Conservation (phyloP, 2,329 filamentous ascomycete genomes). For the Pseudogymnoascus sp. region DNA sequence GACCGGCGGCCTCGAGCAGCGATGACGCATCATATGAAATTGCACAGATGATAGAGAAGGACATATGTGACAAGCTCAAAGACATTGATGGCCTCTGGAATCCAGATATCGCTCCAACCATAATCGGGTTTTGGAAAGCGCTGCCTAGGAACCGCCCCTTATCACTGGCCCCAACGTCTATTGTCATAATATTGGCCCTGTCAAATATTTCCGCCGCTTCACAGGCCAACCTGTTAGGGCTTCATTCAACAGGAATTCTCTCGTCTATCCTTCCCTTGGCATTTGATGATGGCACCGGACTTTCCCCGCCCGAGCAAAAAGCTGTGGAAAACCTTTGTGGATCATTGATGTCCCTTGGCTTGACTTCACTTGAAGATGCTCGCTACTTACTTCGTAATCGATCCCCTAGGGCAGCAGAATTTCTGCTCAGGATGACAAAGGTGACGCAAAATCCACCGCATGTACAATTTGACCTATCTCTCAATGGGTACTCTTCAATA, state of each 20-base stretch:
- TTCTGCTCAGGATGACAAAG: constrained; percentile 66
- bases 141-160: constrained; percentile 43
- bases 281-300: constrained; percentile 44
- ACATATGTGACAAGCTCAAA: constrained; percentile 43
- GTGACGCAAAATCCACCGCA: constrained; percentile 71
- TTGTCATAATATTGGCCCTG: constrained; percentile 49
- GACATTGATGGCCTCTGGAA: constrained; percentile 49
- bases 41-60: constrained; percentile 25
- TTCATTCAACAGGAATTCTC: constrained; percentile 66
- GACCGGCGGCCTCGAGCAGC: background rate
- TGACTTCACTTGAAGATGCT: constrained; percentile 75
- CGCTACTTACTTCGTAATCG: constrained; percentile 58
- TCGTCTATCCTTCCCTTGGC: constrained; percentile 58
- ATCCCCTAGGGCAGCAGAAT: constrained; percentile 52
- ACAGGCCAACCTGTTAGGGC: constrained; percentile 59
- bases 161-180: constrained; percentile 45
- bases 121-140: constrained; percentile 58
- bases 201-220: constrained; percentile 51
- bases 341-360: constrained; percentile 64
- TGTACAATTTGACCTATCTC: constrained; percentile 88
- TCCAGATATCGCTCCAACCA: constrained; percentile 54
- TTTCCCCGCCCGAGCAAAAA: constrained; percentile 48
- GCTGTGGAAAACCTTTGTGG: constrained; percentile 61
- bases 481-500: constrained; percentile 81
- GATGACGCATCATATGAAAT: constrained; percentile 20